phyloP scores from a whole-genome alignment of 2,329 filamentous ascomycete species.

The Zymoseptoria pseudotritici region DNA sequence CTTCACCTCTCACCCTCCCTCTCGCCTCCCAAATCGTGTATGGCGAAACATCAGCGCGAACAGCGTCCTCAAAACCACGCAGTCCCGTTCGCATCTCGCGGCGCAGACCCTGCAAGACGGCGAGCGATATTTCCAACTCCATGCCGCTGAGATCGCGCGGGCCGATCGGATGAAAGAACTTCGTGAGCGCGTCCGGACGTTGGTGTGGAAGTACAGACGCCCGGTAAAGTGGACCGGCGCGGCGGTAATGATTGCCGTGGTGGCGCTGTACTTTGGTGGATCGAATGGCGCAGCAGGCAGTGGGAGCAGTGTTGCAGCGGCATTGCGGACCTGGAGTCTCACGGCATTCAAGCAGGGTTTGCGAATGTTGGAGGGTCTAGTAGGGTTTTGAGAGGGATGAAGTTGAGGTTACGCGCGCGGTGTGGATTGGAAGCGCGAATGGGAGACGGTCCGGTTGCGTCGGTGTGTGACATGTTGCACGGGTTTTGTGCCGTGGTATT shows the following conservation, averaged over 20 bases:
- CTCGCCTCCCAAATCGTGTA: slow-evolving; percentile 52
- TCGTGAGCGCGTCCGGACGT: slow-evolving; percentile 30
- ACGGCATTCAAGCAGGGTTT: background rate
- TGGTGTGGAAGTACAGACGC: slow-evolving; percentile 58
- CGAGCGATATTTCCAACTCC: slow-evolving; percentile 58
- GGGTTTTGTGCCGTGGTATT: no score
- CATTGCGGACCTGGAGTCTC: background rate
- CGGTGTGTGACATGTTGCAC: no score
- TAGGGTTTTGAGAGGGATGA: no score
- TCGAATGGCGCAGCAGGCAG: background rate
- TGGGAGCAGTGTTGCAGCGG: background rate
- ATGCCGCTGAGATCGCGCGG: slow-evolving; percentile 64
- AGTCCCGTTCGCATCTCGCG: slow-evolving; percentile 32
- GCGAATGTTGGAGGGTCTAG: background rate
- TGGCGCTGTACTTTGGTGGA: slow-evolving; percentile 47
- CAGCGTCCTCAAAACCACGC: slow-evolving; percentile 81
- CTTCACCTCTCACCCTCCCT: slow-evolving; percentile 61
- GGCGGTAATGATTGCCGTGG: slow-evolving; percentile 58
- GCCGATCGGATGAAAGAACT: slow-evolving; percentile 52
- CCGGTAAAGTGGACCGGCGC: slow-evolving; percentile 44
- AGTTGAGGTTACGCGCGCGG: no score
- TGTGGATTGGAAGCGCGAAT: no score
- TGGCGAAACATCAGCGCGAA: slow-evolving; percentile 67
- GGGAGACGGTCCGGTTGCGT: no score
- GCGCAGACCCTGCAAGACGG: slow-evolving; percentile 60